Evolutionary conservation across 2,329 filamentous ascomycete genomes (phyloP), one percentile per base, ranked within the genome.

Genomic region (Plenodomus lindquistii): DNA sequence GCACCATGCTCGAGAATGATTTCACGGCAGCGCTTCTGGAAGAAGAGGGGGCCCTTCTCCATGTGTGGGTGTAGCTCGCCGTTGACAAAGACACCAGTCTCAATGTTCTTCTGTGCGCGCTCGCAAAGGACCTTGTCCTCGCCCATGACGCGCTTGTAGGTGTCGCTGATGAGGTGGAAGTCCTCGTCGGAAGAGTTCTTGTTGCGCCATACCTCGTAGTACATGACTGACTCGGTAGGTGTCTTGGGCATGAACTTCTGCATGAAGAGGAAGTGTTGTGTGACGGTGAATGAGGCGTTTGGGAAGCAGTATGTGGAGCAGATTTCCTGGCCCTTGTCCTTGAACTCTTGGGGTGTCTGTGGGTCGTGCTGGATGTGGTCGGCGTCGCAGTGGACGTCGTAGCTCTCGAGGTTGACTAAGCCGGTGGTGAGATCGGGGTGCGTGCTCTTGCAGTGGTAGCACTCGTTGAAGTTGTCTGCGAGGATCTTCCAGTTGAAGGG

Each of bases 51-150:
- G 0, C 81, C 81, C 64, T 84, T 80, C 66, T 87, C 84, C 67
- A 81, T 77, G 41, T 75, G 73, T 0, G 84, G 83, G 63, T 87
- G 84, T 67, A 86, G 72, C 63, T 85, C 79, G 43, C 84, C 84
- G 59, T 82, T 85, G 63, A 84, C 72, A 50, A 85, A 86, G 42
- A 85, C 76, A 7, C 83, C 82, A 0, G 80, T 76, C 63, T 83
- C 81, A 57, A 86, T 75, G 65, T 87, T 86, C 65, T 75, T 77
- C 62, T 86, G 84, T 1, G 81, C 78, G 11, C 76, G 77, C 56
- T 78, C 73, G 72, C 84, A 86, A 20, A 87, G 79, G 8, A 79
- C 75, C 62, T 86, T 86, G 72, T 87, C 84, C 67, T 87, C 84
- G 1, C 77, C 76, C 80, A 86, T 82, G 67, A 87, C 79, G 34